A percentile compares a stretch with the other conserved stretches of the same genome.
Evolutionary conservation across 495 filamentous ascomycete genomes (phyloP).

Genomic region (Penicillium paradoxum): DNA sequence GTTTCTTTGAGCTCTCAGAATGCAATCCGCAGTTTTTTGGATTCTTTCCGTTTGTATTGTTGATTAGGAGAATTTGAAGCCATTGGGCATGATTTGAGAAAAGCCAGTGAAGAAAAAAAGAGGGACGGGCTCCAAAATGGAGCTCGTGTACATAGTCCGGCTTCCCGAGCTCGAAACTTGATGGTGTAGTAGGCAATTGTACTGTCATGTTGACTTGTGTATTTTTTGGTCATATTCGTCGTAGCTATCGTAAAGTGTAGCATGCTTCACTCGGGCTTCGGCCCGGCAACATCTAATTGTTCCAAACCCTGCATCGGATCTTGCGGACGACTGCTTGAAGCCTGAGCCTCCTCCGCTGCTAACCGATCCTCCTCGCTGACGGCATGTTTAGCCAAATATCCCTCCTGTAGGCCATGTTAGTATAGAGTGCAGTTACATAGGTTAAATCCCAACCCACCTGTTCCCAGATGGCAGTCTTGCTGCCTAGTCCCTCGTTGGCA

Average conservation of each 20-base stretch:
- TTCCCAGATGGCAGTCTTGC: slow-evolving; percentile 96
- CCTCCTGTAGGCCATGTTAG: slow-evolving; percentile 58
- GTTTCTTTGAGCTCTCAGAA: slow-evolving; percentile 32
- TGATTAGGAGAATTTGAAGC: slow-evolving; percentile 26
- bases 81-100: slow-evolving; percentile 15
- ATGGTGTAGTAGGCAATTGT: slow-evolving; percentile 30
- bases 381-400: slow-evolving; percentile 85
- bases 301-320: slow-evolving; percentile 97
- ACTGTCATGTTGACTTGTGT: slow-evolving; percentile 13
- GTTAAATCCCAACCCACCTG: slow-evolving; percentile 58
- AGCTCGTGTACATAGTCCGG: slow-evolving; percentile 41
- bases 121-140: slow-evolving; percentile 26
- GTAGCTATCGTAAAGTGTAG: slow-evolving; percentile 16
- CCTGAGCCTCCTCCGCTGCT: slow-evolving; percentile 56
- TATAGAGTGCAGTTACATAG: slow-evolving; percentile 19
- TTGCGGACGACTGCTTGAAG: slow-evolving; percentile 49
- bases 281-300: slow-evolving; percentile 88
- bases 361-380: slow-evolving; percentile 80
- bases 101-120: slow-evolving; percentile 11
- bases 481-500: slow-evolving; percentile 75
- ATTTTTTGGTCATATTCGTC: slow-evolving; percentile 24
- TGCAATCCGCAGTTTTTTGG: slow-evolving; percentile 28
- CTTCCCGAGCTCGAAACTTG: slow-evolving; percentile 28
- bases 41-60: slow-evolving; percentile 35
- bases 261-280: slow-evolving; percentile 63